These are phyloP conservation scores for Waltiozyma sp. DNA, from an alignment of 1,139 yeast species.

Conservation along the genomic window DNA sequence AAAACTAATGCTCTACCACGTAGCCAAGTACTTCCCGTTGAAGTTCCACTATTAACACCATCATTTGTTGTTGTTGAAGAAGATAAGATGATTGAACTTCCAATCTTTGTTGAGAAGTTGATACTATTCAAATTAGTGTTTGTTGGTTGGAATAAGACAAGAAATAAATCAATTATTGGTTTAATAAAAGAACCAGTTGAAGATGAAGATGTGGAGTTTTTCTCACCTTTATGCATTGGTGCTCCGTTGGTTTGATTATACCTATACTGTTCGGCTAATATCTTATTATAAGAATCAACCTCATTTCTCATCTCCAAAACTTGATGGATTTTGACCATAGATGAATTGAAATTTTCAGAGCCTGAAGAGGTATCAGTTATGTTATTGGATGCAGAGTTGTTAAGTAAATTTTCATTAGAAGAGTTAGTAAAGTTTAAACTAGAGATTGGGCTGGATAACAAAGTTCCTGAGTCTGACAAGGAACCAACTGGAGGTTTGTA, in stretches of 20 bases:
- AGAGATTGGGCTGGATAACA: background rate
- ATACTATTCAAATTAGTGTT: constrained; percentile 29
- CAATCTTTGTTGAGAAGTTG: too few relatives aligned
- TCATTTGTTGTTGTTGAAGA: too few relatives aligned
- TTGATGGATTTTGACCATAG: constrained; percentile 8
- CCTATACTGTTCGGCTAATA: constrained; percentile 2
- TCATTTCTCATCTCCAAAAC: constrained; percentile 22
- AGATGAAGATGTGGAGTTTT: background rate
- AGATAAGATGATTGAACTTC: too few relatives aligned
- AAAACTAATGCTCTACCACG: constrained; percentile 77
- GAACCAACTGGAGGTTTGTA: constrained; percentile 3
- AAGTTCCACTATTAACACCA: too few relatives aligned
- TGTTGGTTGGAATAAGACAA: constrained; percentile 59
- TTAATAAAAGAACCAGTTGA: constrained; percentile 45
- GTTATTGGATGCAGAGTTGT: background rate
- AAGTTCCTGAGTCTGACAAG: background rate
- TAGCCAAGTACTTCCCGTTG: constrained; percentile 39
- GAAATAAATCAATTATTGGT: constrained; percentile 71
- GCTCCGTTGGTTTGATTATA: constrained; percentile 6
- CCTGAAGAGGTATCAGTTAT: background rate
- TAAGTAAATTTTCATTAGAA: constrained; percentile 16
- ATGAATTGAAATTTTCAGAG: background rate
- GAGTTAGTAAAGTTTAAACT: background rate
- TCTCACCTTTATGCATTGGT: too few relatives aligned
- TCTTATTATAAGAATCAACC: constrained; percentile 14